Base-by-base conservation (phyloP, 78 protist species). In the Planoprotostelium fungivorum region DNA sequence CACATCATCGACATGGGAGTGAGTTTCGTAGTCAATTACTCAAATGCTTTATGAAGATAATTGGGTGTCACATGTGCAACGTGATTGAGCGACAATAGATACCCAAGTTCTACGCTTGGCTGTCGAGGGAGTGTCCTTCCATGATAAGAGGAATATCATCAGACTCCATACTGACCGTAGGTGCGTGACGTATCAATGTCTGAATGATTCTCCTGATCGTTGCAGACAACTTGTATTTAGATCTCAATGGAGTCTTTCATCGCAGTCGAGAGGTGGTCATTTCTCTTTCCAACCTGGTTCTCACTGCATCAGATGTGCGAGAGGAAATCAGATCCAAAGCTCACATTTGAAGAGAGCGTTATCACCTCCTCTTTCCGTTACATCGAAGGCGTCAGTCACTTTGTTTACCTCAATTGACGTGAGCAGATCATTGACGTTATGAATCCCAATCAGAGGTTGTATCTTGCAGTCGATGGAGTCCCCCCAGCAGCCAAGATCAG, bases 391-490 rank as follows among this genome's bases (percentile, higher is more conserved):
- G 73, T 51, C 73, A 25, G 73, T 51, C 5, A 25, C 16, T 16
- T 51, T 51, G 73, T 25, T 5, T 16, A 51, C 5, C 5, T 51
- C 73, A 51, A 5, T 16, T 51, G 73, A 51, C 73, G 73, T 51
- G 31, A 51, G 38, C 23, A 0, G 63, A 37, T 92, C n/a, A 34
- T 89, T 28, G 85, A 85, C 0, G 84, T 89, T 0, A 86, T 92
- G 88, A 38, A 36, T 31, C 95, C 95, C 29, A 36, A 38, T 51
- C 0, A 34, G n/a, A 34, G 87, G 63, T 37, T 92, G 37, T 92
- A 73, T 90, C 0, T 92, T 85, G 95, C 95, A 84, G 9, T 92
- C 10, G 95, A 92, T 16, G 73, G 73, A 51, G 73, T 51, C 5
- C 73, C 73, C 16, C 73, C 73, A 51, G 73, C 73, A 51, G 73